Evolutionary conservation across 2,329 filamentous ascomycete species (phyloP).

Genomic region (Epichloe aotearoae): DNA sequence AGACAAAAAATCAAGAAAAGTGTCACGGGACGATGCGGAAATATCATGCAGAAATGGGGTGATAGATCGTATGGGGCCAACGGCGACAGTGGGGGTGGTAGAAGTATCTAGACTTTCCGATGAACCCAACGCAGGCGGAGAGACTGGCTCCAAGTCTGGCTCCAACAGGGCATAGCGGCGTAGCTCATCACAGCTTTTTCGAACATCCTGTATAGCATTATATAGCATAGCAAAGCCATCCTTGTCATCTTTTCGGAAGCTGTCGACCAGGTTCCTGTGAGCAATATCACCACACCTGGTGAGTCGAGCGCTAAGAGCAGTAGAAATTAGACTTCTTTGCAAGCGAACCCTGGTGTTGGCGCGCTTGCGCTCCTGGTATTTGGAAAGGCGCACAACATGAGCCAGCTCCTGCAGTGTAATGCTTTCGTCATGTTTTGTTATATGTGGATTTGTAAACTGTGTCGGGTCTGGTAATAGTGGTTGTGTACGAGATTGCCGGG

Average conservation of each 20-base stretch:
- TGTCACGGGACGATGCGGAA: constrained; percentile 59
- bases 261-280: constrained; percentile 63
- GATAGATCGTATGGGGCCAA: constrained; percentile 25
- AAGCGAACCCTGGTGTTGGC: constrained; percentile 59
- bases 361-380: constrained; percentile 72
- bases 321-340: constrained; percentile 61
- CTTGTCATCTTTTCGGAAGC: constrained; percentile 68
- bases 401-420: constrained; percentile 67
- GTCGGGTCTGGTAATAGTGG: constrained; percentile 54
- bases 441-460: constrained; percentile 48
- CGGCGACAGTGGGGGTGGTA: constrained; percentile 26
- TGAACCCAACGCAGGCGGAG: constrained; percentile 28
- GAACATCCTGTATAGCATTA: constrained; percentile 66
- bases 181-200: constrained; percentile 61
- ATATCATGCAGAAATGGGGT: constrained; percentile 58
- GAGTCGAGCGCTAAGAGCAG: constrained; percentile 60
- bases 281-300: constrained; percentile 62
- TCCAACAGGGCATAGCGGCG: constrained; percentile 58
- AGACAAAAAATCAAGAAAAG: constrained; percentile 66
- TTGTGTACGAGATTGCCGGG: constrained; percentile 27
- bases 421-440: constrained; percentile 47
- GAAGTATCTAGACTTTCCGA: constrained; percentile 38
- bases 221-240: constrained; percentile 62
- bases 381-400: constrained; percentile 63
- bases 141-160: constrained; percentile 52